A percentile compares a stretch with the other conserved stretches of the same genome.
Conservation (phyloP, 306 rosid species). For the Vigna reflexopilosa region DNA sequence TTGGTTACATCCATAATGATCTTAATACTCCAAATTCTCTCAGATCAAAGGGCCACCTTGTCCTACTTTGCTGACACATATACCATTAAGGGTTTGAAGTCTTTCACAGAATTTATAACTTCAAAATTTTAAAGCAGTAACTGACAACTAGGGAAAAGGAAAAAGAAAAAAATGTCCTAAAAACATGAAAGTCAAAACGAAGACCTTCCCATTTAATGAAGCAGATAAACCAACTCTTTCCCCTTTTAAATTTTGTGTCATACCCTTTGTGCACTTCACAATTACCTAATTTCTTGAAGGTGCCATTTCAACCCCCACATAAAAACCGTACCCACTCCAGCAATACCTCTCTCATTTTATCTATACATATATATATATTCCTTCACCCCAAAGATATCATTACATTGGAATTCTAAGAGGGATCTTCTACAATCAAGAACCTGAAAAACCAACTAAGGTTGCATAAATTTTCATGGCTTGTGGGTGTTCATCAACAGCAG, state of each 20-base stretch:
- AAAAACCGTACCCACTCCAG: slow-evolving; percentile 38
- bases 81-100: neutral
- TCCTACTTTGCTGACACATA: neutral
- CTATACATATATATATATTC: neutral
- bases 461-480: slow-evolving; percentile 38
- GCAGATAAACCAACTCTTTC: slow-evolving; percentile 53
- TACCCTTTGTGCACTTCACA: slow-evolving; percentile 31
- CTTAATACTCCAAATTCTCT: neutral
- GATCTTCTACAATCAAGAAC: neutral
- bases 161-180: neutral
- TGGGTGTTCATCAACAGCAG: slow-evolving; percentile 48
- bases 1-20: neutral
- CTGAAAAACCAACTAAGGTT: neutral
- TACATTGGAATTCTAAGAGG: neutral
- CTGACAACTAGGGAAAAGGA: neutral
- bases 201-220: slow-evolving; percentile 43
- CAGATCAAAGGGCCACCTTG: neutral
- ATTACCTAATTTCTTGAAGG: slow-evolving; percentile 42
- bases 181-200: slow-evolving; percentile 36
- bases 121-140: neutral
- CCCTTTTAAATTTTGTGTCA: slow-evolving; percentile 22
- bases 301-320: slow-evolving; percentile 44
- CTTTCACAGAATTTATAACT: neutral
- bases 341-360: slow-evolving; percentile 28
- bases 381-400: slow-evolving; percentile 4